These are phyloP conservation scores for Microdochium bolleyi DNA, from an alignment of 2,329 filamentous ascomycete species.

Conservation along the genomic window DNA sequence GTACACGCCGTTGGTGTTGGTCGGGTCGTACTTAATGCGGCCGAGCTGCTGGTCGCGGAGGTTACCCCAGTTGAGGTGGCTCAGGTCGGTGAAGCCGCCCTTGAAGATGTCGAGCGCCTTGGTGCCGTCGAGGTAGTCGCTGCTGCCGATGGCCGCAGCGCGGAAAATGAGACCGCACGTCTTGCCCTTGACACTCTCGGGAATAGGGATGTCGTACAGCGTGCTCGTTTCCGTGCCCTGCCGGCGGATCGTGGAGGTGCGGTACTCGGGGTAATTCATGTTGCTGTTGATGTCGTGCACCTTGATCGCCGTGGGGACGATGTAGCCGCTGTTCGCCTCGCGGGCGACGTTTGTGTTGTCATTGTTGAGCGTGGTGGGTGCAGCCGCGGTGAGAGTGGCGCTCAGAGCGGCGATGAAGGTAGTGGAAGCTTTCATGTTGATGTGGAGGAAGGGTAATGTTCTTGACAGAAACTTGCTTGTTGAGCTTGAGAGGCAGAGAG, in stretches of 20 bases:
- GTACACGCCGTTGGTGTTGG: slow-evolving; percentile 7
- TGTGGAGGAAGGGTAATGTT: too few species aligned
- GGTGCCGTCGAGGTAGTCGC: slow-evolving; percentile 8
- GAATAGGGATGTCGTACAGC: slow-evolving; percentile 17
- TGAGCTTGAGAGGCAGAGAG: background rate
- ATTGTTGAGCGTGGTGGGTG: slow-evolving; percentile 7
- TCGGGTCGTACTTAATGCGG: slow-evolving; percentile 11
- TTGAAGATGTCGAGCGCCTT: slow-evolving; percentile 15
- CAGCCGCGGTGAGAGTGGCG: slow-evolving; percentile 13
- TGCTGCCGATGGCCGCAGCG: slow-evolving; percentile 3
- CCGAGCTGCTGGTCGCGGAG: slow-evolving; percentile 13
- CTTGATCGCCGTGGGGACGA: slow-evolving; percentile 15
- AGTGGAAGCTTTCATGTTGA: too few species aligned
- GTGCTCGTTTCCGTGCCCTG: slow-evolving; percentile 12
- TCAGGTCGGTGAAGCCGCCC: slow-evolving; percentile 13
- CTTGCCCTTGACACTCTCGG: slow-evolving; percentile 8
- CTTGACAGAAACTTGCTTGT: too few species aligned
- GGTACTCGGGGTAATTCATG: slow-evolving; percentile 3
- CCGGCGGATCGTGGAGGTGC: slow-evolving; percentile 10
- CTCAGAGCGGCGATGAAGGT: too few species aligned
- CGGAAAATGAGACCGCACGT: slow-evolving; percentile 16
- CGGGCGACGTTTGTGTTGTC: slow-evolving; percentile 1
- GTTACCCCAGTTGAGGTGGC: slow-evolving; percentile 11
- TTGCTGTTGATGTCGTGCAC: slow-evolving; percentile 12
- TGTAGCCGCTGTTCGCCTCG: slow-evolving; percentile 7